Evolutionary conservation across 2,329 filamentous ascomycete genomes (phyloP).

Genomic region (Ophiocordyceps camponoti-floridani): DNA sequence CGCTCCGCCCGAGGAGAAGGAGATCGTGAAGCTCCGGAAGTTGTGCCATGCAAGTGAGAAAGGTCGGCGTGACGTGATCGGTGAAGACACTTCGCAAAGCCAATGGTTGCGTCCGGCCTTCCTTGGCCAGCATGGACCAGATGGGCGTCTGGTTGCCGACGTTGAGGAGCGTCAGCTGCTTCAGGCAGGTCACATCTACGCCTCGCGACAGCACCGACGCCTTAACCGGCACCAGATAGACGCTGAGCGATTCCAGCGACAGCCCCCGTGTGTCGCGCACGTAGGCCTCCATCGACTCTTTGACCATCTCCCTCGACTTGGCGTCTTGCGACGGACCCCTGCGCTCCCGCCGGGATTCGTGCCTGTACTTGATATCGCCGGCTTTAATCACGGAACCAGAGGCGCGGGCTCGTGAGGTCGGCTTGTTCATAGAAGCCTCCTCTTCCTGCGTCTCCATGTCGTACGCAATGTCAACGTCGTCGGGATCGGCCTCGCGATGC

Average conservation of each 20-base stretch:
- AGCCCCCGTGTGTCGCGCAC: slow-evolving; percentile 39
- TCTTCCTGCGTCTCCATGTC: too few species aligned
- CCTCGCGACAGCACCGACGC: slow-evolving; percentile 36
- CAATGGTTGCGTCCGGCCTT: slow-evolving; percentile 32
- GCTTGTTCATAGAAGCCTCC: too few species aligned
- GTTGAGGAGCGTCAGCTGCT: slow-evolving; percentile 40
- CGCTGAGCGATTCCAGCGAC: slow-evolving; percentile 31
- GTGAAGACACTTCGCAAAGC: slow-evolving; percentile 41
- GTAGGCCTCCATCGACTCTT: slow-evolving; percentile 28
- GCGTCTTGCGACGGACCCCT: too few species aligned
- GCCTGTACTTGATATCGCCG: too few species aligned
- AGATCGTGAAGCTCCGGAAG: slow-evolving; percentile 38
- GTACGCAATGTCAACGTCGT: too few species aligned
- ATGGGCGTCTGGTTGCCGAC: slow-evolving; percentile 43
- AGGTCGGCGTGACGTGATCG: slow-evolving; percentile 39
- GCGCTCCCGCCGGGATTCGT: too few species aligned
- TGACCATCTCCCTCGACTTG: slow-evolving; percentile 4
- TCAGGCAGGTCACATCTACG: slow-evolving; percentile 38
- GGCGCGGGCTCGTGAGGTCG: too few species aligned
- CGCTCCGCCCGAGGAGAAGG: slow-evolving; percentile 36
- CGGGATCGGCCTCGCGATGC: too few species aligned
- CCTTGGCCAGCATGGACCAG: slow-evolving; percentile 37
- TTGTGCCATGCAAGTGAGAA: slow-evolving; percentile 34
- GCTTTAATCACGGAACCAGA: too few species aligned
- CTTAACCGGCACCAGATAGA: slow-evolving; percentile 43